phyloP scores from a whole-genome alignment of 495 filamentous ascomycete genomes.

The Lophiostoma macrostomum region DNA sequence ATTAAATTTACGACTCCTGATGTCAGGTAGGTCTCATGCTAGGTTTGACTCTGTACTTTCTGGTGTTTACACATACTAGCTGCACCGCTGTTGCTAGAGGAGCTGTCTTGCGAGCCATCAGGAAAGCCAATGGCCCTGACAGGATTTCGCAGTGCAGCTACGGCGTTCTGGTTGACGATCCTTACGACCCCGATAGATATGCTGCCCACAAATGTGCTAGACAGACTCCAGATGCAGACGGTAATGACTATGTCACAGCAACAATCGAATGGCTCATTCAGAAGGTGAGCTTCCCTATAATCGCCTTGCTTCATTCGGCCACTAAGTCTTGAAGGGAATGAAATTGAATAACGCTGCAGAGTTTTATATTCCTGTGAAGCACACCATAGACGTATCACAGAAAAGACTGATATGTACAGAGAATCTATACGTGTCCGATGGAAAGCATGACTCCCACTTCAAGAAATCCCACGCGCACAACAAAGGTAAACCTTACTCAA shows the following conservation, averaged over 20 bases:
- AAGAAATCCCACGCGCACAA: constrained; percentile 3
- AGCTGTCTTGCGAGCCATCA: constrained; percentile 34
- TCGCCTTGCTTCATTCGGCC: no score
- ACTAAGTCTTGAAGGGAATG: no score
- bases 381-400: background rate
- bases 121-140: constrained; percentile 32
- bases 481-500: constrained; percentile 12
- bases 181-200: constrained; percentile 18
- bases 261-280: constrained; percentile 11
- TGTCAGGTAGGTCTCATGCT: background rate
- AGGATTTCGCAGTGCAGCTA: constrained; percentile 35
- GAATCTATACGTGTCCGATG: constrained; percentile 9
- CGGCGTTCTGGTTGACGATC: constrained; percentile 34
- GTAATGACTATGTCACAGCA: background rate
- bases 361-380: background rate
- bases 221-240: constrained; percentile 1
- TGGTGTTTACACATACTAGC: background rate
- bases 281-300: constrained; percentile 3
- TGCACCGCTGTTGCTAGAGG: constrained; percentile 34
- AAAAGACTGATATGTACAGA: background rate
- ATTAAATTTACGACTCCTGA: background rate
- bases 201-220: constrained; percentile 26
- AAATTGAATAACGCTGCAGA: background rate
- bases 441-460: constrained; percentile 4
- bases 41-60: background rate